These are phyloP conservation scores for Microascus cirrosus DNA, from an alignment of 2,329 filamentous ascomycete genomes.

Conservation along the genomic window DNA sequence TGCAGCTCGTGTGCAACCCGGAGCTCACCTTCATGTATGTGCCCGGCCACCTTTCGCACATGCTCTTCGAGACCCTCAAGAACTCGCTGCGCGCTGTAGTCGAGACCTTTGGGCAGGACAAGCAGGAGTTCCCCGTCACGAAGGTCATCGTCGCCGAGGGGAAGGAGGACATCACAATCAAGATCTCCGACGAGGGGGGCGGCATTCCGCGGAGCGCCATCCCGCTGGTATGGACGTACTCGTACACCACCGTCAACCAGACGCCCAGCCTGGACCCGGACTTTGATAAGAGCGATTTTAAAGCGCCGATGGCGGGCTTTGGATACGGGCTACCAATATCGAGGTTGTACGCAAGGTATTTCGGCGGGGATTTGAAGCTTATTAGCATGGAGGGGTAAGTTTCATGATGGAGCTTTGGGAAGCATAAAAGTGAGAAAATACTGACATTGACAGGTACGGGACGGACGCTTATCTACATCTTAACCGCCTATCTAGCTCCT, in stretches of 20 bases:
- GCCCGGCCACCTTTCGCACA: constrained; percentile 94
- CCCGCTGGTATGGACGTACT: constrained; percentile 98
- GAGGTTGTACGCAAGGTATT: constrained; percentile 88
- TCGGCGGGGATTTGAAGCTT: constrained; percentile 91
- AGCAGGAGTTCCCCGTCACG: constrained; percentile 90
- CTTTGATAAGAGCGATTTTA: constrained; percentile 98
- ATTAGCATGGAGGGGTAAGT: constrained; percentile 98
- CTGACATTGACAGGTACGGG: constrained; percentile 58
- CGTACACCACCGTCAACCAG: constrained; percentile 97
- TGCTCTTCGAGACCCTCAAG: constrained; percentile 98
- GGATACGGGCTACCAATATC: constrained; percentile 96
- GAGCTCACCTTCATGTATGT: constrained; percentile 99
- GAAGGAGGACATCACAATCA: constrained; percentile 98
- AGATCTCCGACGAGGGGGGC: constrained; percentile 92
- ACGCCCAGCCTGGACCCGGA: constrained; percentile 92
- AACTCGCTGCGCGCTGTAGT: constrained; percentile 96
- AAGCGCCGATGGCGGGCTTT: constrained; percentile 97
- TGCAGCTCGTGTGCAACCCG: constrained; percentile 91
- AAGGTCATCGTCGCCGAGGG: constrained; percentile 97
- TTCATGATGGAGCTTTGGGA: neutral
- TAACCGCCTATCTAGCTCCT: constrained; percentile 88
- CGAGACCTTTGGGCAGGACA: constrained; percentile 87
- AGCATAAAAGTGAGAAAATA: neutral
- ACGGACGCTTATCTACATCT: constrained; percentile 98
- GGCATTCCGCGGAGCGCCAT: constrained; percentile 90